Conservation (phyloP, 331 rosid species). For the Acacia pycnantha region DNA sequence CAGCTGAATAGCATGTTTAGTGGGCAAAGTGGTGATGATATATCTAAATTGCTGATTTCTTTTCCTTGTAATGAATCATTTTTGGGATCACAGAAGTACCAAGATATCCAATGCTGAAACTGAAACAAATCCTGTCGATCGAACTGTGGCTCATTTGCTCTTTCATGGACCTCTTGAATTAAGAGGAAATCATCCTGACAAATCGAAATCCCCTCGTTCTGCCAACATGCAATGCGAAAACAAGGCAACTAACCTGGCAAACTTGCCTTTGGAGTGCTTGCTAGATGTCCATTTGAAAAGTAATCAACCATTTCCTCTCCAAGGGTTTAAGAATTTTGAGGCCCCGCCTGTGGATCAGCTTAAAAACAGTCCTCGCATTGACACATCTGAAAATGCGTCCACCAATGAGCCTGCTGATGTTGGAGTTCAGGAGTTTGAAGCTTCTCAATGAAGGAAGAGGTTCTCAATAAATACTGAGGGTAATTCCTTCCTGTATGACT, state of each 20-base stretch:
- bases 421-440: constrained; percentile 49
- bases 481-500: constrained; percentile 56
- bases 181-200: constrained; percentile 47
- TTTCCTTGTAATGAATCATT: constrained; percentile 22
- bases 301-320: constrained; percentile 38
- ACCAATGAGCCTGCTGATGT: constrained; percentile 34
- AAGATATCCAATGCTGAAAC: constrained; percentile 61
- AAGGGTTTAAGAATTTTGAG: constrained; percentile 43
- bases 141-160: constrained; percentile 89
- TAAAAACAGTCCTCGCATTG: constrained; percentile 46
- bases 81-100: constrained; percentile 43
- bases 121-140: constrained; percentile 86
- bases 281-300: constrained; percentile 39
- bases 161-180: constrained; percentile 68
- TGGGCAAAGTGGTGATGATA: background rate
- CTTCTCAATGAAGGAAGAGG: constrained; percentile 52
- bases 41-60: background rate
- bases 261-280: constrained; percentile 40
- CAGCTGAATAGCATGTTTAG: background rate
- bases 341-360: constrained; percentile 38
- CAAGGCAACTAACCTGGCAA: constrained; percentile 35
- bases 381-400: constrained; percentile 55
- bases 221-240: constrained; percentile 41
- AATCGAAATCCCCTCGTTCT: constrained; percentile 49
- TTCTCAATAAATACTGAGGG: constrained; percentile 28